Evolutionary conservation across 2,329 filamentous ascomycete species (phyloP), one percentile per base, ranked within the genome.

Genomic region (Curvularia eragrostidis): DNA sequence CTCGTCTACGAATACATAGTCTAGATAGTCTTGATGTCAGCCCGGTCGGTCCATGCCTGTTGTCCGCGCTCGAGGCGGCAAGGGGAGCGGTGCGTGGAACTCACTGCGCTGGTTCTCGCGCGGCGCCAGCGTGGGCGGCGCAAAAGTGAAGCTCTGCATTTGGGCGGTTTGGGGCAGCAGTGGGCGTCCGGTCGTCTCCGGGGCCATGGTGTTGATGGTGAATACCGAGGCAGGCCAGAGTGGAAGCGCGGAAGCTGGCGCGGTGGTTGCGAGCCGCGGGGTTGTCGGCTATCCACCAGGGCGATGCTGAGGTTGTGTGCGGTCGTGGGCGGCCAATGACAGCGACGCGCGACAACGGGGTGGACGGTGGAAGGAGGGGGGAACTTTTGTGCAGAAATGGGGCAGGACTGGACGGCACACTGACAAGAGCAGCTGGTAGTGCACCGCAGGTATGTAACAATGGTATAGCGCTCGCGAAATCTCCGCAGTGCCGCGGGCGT

Each of bases 1-100:
- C 78, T 98, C 94, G 78, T 98, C 94, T 56, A 98, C 95, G 75
- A 98, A 98, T 70, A 98, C 95, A 90, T 97, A 98, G 77, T 97
- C 93, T 96, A 70, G 44, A 58, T 57, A 44, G n/a, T 5, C n/a
- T 73, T 24, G 41, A 36, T 47, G 62, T 75, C 62, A 72, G 64
- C 55, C 30, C 24, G 8, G 32, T 34, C 30, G 24, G 18, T 55
- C 34, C 23, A n/a, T 18, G 19, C 30, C 6, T 38, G n/a, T 19
- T 32, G 32, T 24, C 32, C n/a, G 24, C n/a, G 24, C 42, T 41
- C 36, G 36, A 18, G 54, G 38, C 39, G 43, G 47, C 44, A 60
- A 47, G 55, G 36, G n/a, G n/a, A n/a, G 43, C 18, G 34, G n/a
- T 28, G 41, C 41, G 26, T 32, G 26, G 48, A 47, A 75, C 89